A percentile compares a stretch with the other conserved stretches of the same genome.
Evolutionary conservation across 495 filamentous ascomycete genomes (phyloP).

Genomic region (Penicillium malachiteum): DNA sequence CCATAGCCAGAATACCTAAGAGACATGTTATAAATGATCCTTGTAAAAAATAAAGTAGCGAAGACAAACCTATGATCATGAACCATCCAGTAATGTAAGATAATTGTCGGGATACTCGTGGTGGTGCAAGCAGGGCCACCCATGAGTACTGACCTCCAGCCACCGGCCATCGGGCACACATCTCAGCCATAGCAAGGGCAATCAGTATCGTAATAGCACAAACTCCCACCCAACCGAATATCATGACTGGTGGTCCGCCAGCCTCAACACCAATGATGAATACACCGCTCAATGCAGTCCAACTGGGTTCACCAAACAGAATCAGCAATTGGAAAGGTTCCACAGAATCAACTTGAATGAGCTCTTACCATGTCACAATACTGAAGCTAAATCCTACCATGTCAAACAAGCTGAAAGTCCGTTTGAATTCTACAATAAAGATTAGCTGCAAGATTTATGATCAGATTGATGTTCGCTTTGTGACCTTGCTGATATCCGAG

Average conservation of each 20-base stretch:
- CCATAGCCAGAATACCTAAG: slow-evolving; percentile 40
- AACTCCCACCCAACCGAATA: slow-evolving; percentile 47
- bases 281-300: slow-evolving; percentile 45
- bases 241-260: slow-evolving; percentile 49
- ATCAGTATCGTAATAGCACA: slow-evolving; percentile 40
- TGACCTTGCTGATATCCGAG: slow-evolving; percentile 47
- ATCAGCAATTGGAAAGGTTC: neutral
- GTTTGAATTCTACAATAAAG: slow-evolving; percentile 42
- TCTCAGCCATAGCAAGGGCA: slow-evolving; percentile 49
- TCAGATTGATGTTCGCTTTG: no score
- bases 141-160: slow-evolving; percentile 47
- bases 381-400: slow-evolving; percentile 52
- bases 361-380: slow-evolving; percentile 40
- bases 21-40: neutral
- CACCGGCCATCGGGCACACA: slow-evolving; percentile 42
- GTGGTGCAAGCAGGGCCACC: slow-evolving; percentile 47
- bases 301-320: slow-evolving; percentile 21
- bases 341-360: neutral
- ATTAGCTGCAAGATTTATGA: neutral
- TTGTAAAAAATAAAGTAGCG: neutral
- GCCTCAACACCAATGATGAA: slow-evolving; percentile 47
- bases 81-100: slow-evolving; percentile 43
- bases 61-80: slow-evolving; percentile 13
- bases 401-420: slow-evolving; percentile 47
- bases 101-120: slow-evolving; percentile 31